Evolutionary conservation across 2,329 filamentous ascomycete species (phyloP).

Genomic region (Alternaria tenuissima): DNA sequence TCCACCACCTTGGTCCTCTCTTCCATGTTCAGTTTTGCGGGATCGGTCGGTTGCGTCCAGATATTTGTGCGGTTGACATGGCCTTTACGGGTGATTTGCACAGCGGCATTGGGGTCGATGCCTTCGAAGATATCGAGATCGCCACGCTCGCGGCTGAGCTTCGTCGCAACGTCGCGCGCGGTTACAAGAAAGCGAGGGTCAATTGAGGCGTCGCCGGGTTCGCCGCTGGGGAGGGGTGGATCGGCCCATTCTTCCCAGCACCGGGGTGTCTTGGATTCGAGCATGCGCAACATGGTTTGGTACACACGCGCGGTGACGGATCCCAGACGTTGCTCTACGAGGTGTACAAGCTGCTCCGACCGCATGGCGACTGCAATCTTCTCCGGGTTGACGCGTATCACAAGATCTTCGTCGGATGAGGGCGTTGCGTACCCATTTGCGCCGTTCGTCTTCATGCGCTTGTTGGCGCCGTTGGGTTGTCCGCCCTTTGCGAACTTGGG

Average conservation of each 20-base stretch:
- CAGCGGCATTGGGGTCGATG: slow-evolving; percentile 42
- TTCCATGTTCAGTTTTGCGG: slow-evolving; percentile 32
- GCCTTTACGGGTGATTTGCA: slow-evolving; percentile 33
- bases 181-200: slow-evolving; percentile 50
- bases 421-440: slow-evolving; percentile 21
- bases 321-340: slow-evolving; percentile 75
- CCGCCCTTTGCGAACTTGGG: slow-evolving; percentile 33
- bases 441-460: slow-evolving; percentile 44
- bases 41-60: slow-evolving; percentile 38
- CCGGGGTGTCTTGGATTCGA: slow-evolving; percentile 73
- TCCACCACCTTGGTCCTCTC: slow-evolving; percentile 59
- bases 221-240: slow-evolving; percentile 27
- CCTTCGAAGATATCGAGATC: slow-evolving; percentile 52
- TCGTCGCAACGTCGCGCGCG: slow-evolving; percentile 52
- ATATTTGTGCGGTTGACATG: slow-evolving; percentile 32
- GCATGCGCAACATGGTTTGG: slow-evolving; percentile 71
- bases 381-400: slow-evolving; percentile 83
- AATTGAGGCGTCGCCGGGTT: slow-evolving; percentile 43
- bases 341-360: slow-evolving; percentile 77
- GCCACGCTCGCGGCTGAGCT: slow-evolving; percentile 46
- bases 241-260: slow-evolving; percentile 67
- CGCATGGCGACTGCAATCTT: slow-evolving; percentile 85
- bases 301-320: slow-evolving; percentile 81
- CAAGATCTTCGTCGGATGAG: slow-evolving; percentile 68
- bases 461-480: slow-evolving; percentile 37